Evolutionary conservation across 768 basidiomycete species (phyloP).

Genomic region (Xerocomellus intermedius): DNA sequence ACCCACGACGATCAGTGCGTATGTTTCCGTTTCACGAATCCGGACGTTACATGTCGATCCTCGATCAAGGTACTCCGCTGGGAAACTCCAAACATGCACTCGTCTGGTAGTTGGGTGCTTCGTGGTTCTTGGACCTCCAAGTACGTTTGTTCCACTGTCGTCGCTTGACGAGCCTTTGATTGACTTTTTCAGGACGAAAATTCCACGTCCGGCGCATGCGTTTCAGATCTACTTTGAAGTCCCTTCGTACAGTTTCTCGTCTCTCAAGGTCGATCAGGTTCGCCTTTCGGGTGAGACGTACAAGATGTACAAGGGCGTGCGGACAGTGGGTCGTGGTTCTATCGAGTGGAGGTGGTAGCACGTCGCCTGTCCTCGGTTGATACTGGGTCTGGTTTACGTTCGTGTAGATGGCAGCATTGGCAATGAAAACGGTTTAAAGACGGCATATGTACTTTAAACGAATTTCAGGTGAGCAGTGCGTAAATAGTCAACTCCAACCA

Average conservation of each 20-base stretch:
- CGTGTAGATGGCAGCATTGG: neutral
- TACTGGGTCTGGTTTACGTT: neutral
- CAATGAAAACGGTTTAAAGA: constrained; percentile 2
- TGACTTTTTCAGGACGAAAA: constrained; percentile 34
- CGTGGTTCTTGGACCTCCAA: constrained; percentile 74
- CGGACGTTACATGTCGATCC: neutral
- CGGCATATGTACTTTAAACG: constrained; percentile 15
- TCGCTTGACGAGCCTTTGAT: neutral
- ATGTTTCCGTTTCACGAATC: neutral
- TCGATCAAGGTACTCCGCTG: constrained; percentile 66
- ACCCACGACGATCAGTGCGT: constrained; percentile 60
- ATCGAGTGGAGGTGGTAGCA: constrained; percentile 35
- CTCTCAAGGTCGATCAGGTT: constrained; percentile 82
- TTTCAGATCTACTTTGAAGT: constrained; percentile 73
- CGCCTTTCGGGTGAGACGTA: constrained; percentile 77
- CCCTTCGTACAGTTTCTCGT: constrained; percentile 68
- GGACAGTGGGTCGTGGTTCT: constrained; percentile 46
- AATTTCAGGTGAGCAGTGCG: constrained; percentile 21
- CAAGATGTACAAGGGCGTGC: constrained; percentile 91
- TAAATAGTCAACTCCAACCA: constrained; percentile 7
- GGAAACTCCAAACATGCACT: constrained; percentile 68
- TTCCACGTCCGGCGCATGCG: constrained; percentile 68
- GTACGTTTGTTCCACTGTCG: constrained; percentile 39
- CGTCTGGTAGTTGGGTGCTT: constrained; percentile 68
- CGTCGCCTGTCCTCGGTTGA: neutral